Evolutionary conservation across 495 filamentous ascomycete species (phyloP), one percentile per base, ranked within the genome.

Genomic region (Cercophora samala): DNA sequence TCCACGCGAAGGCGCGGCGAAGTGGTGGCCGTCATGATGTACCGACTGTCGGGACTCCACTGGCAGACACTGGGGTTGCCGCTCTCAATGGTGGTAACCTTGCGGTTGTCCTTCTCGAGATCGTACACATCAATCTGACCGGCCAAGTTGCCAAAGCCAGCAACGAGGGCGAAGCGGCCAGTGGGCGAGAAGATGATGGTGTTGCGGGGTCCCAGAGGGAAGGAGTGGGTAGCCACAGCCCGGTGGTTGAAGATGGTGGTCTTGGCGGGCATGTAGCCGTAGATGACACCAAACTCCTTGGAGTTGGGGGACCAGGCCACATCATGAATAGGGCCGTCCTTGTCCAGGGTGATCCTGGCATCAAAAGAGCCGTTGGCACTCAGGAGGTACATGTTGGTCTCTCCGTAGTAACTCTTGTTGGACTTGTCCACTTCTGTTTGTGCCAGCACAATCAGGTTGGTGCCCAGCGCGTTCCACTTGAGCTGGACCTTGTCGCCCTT

Each of bases 121-220:
- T 99, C 94, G 75, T 97, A 98, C 59, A 98, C 88, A 69, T 99
- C 95, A 86, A 97, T 97, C 78, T 97, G 93, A 51, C 95, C 95
- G 55, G 93, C 92, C 78, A 99, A 81, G 79, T 98, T 99, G 69
- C 95, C 95, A 79, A 99, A 99, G 29, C 95, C 95, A 66, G 95
- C 95, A 64, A 99, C 90, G 66, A 97, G 82, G 19, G 95, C 90
- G 71, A 97, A 97, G 2, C 93, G 90, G 32, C 93, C 95, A 66
- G 93, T 91, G 5, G 95, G 95, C 4, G 95, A 99, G 81, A 97
- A 99, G 60, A 90, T 80, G 71, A 98, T 94, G 69, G 94, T 98
- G 78, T 99, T 99, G 62, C 96, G 88, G 0, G 95, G 95, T 9
- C 80, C 89, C 52, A 97, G 81, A 60, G 93, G 87, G 75, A 98